Evolutionary conservation across 139 green algal genomes (phyloP).

Genomic region (Closterium sp.): DNA sequence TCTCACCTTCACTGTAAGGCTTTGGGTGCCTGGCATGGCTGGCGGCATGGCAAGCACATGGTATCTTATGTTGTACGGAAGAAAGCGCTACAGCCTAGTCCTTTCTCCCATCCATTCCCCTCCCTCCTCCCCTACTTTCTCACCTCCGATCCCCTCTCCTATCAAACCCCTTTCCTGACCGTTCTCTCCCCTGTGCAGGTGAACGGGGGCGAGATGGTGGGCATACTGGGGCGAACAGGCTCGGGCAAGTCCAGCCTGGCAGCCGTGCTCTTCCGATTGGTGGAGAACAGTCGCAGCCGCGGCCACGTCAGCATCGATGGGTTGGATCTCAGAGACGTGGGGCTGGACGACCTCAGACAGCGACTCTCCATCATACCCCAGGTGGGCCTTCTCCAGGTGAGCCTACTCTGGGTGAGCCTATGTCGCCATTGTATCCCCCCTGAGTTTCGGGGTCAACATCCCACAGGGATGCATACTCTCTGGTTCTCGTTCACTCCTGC

Average conservation of each 20-base stretch:
- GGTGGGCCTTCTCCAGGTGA: constrained; percentile 6
- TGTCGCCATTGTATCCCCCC: no score
- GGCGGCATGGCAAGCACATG: no score
- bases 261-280: constrained; percentile 70
- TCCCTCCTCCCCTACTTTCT: not conserved
- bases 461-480: no score
- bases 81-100: no score
- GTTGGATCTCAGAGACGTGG: constrained; percentile 74
- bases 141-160: not conserved
- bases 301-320: constrained; percentile 78
- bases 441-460: no score
- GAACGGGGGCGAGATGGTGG: constrained; percentile 50
- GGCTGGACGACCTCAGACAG: constrained; percentile 65
- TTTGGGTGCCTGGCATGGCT: no score
- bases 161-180: not conserved
- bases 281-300: constrained; percentile 47
- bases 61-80: no score
- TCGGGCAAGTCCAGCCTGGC: constrained; percentile 71
- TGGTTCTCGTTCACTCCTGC: no score
- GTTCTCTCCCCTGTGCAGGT: constrained; percentile 2
- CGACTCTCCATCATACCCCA: constrained; percentile 67
- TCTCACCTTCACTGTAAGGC: constrained; percentile 53
- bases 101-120: no score
- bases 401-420: not conserved
- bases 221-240: constrained; percentile 75